Evolutionary conservation across 2,329 filamentous ascomycete genomes (phyloP).

Genomic region (Xylariomycetidae sp.): DNA sequence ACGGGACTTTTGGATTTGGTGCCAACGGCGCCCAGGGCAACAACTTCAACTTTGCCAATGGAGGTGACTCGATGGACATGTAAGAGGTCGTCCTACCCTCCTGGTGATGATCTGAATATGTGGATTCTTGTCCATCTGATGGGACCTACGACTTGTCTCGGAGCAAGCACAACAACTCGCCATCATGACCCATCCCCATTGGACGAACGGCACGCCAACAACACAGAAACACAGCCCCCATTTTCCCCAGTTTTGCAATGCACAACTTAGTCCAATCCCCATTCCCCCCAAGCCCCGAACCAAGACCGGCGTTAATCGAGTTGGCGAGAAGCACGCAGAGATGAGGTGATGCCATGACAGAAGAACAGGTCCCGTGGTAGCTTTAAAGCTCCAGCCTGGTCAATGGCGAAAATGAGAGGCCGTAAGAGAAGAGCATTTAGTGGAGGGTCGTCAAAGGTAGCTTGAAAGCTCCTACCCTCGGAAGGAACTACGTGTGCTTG

Average conservation of each 20-base stretch:
- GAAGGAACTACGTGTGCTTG: conserved; percentile 8
- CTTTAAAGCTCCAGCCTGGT: conserved; percentile 61
- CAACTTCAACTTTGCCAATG: conserved; percentile 85
- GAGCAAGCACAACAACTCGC: conserved; percentile 13
- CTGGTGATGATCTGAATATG: too few relatives aligned
- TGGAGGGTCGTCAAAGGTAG: conserved; percentile 43
- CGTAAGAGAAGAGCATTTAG: too few relatives aligned
- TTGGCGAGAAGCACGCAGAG: conserved; percentile 29
- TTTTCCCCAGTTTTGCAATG: conserved; percentile 23
- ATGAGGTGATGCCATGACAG: conserved; percentile 20
- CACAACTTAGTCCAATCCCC: conserved; percentile 23
- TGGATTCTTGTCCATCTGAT: conserved; percentile 4
- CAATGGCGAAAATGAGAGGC: conserved; percentile 25
- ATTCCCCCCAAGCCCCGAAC: conserved; percentile 22
- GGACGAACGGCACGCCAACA: conserved; percentile 18
- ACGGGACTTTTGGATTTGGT: conserved; percentile 77
- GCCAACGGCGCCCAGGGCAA: conserved; percentile 60
- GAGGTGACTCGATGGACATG: conserved; percentile 62
- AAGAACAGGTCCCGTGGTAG: conserved; percentile 46
- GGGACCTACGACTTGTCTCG: too few relatives aligned
- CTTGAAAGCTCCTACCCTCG: conserved; percentile 45
- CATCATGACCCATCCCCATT: conserved; percentile 13
- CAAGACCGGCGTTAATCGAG: conserved; percentile 27
- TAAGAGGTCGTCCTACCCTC: conserved; percentile 39
- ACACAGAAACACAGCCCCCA: conserved; percentile 17